Percentiles rank a stretch among this genome's conserved stretches.
These are phyloP conservation scores for Helotiales sp. DNA, from an alignment of 2,329 filamentous ascomycete species.

Conservation along the genomic window DNA sequence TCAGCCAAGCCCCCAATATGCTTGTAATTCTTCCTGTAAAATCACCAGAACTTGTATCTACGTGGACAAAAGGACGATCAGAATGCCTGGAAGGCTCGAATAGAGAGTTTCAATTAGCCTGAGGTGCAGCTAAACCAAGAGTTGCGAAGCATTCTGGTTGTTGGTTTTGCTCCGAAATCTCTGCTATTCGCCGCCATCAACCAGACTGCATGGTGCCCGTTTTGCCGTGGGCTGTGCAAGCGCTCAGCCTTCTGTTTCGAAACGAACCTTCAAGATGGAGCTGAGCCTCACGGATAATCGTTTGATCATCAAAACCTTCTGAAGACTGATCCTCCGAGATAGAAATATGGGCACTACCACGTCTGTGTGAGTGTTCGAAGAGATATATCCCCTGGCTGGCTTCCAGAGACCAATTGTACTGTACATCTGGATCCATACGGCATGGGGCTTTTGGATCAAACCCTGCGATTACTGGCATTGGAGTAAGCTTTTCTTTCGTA, in stretches of 20 bases:
- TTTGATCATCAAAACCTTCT: not conserved
- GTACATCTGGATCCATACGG: not conserved
- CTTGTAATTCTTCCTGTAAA: too few relatives aligned
- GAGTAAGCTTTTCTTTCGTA: constrained; percentile 3
- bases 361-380: constrained; percentile 10
- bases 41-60: too few relatives aligned
- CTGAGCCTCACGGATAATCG: not conserved
- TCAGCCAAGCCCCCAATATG: not conserved
- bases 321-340: too few relatives aligned
- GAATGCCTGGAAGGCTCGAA: constrained; percentile 1
- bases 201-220: not conserved
- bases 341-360: constrained; percentile 13
- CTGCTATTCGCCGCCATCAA: not conserved
- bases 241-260: not conserved
- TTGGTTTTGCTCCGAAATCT: too few relatives aligned
- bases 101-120: not conserved
- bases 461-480: constrained; percentile 17
- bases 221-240: not conserved
- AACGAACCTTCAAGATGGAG: not conserved
- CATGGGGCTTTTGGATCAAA: constrained; percentile 13
- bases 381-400: constrained; percentile 14
- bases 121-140: not conserved
- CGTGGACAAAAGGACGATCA: not conserved
- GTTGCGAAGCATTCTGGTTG: too few relatives aligned
- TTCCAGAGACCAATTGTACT: constrained; percentile 14